These are phyloP conservation scores for Primulina huaijiensis DNA, from an alignment of 257 asterid species.

Conservation along the genomic window DNA sequence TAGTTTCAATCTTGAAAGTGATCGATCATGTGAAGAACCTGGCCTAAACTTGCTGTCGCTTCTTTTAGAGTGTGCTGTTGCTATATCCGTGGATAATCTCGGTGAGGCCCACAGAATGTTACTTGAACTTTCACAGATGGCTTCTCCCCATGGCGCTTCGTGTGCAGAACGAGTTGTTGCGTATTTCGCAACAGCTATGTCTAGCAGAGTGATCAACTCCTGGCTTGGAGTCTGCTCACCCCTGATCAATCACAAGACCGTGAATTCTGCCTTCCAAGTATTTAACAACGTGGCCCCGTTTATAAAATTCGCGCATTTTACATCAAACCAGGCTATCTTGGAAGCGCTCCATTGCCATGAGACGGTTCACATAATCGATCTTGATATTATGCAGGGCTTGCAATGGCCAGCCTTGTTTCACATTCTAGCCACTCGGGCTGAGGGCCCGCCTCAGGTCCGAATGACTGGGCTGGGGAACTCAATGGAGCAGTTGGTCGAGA, in stretches of 20 bases:
- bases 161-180: conserved; percentile 74
- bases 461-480: conserved; percentile 72
- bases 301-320: conserved; percentile 70
- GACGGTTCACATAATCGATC: conserved; percentile 61
- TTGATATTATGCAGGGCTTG: conserved; percentile 76
- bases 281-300: conserved; percentile 66
- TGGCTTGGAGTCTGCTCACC: conserved; percentile 70
- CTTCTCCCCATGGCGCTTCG: conserved; percentile 52
- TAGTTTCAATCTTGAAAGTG: background rate
- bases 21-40: conserved; percentile 29
- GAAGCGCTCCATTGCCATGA: conserved; percentile 54
- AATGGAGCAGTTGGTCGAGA: conserved; percentile 47
- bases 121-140: conserved; percentile 60
- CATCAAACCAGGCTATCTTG: conserved; percentile 74
- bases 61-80: conserved; percentile 71
- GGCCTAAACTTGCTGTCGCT: conserved; percentile 45
- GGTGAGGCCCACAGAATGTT: conserved; percentile 69
- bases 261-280: conserved; percentile 54
- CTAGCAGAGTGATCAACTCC: conserved; percentile 68
- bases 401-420: conserved; percentile 89
- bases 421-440: conserved; percentile 61
- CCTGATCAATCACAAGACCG: conserved; percentile 35
- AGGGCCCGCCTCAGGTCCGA: conserved; percentile 67
- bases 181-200: conserved; percentile 71
- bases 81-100: conserved; percentile 65